A percentile compares a stretch with the other conserved stretches of the same genome.
Conservation (phyloP, 495 filamentous ascomycete species). For the Penicillium psychrofluorescens region DNA sequence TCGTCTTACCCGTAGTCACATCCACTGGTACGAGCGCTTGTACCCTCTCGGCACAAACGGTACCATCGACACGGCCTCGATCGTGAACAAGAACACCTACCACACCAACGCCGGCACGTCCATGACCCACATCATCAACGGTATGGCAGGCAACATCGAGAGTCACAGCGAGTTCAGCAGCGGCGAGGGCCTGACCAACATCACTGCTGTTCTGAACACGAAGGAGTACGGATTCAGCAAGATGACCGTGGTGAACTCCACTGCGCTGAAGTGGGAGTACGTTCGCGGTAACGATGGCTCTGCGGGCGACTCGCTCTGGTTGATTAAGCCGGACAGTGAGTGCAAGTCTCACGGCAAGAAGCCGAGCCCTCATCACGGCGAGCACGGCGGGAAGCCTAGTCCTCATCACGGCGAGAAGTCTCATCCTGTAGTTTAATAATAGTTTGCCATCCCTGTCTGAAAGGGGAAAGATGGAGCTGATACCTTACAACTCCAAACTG, state of each 20-base stretch:
- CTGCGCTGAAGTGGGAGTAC: slow-evolving; percentile 36
- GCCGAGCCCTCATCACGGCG: not conserved
- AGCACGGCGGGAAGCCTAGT: not conserved
- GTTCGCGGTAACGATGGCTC: slow-evolving; percentile 36
- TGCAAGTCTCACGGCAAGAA: not conserved
- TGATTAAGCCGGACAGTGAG: slow-evolving; percentile 5
- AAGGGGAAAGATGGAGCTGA: too few species aligned
- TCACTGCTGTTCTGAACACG: slow-evolving; percentile 41
- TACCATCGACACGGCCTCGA: slow-evolving; percentile 30
- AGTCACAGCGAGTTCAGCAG: slow-evolving; percentile 29
- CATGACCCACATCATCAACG: slow-evolving; percentile 44
- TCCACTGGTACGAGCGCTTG: slow-evolving; percentile 48
- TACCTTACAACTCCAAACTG: too few species aligned
- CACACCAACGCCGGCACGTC: slow-evolving; percentile 31
- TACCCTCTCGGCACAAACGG: slow-evolving; percentile 27
- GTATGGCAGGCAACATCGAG: slow-evolving; percentile 39
- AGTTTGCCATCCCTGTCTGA: too few species aligned
- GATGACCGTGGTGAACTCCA: slow-evolving; percentile 36
- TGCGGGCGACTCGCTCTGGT: slow-evolving; percentile 32
- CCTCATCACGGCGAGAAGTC: not conserved
- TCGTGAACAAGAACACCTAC: slow-evolving; percentile 36
- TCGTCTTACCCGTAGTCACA: slow-evolving; percentile 27
- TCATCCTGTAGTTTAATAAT: not conserved
- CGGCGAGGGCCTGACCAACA: slow-evolving; percentile 24
- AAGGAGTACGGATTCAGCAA: slow-evolving; percentile 43